Evolutionary conservation across 768 basidiomycete species (phyloP).

Genomic region (Kondoa malvinella): DNA sequence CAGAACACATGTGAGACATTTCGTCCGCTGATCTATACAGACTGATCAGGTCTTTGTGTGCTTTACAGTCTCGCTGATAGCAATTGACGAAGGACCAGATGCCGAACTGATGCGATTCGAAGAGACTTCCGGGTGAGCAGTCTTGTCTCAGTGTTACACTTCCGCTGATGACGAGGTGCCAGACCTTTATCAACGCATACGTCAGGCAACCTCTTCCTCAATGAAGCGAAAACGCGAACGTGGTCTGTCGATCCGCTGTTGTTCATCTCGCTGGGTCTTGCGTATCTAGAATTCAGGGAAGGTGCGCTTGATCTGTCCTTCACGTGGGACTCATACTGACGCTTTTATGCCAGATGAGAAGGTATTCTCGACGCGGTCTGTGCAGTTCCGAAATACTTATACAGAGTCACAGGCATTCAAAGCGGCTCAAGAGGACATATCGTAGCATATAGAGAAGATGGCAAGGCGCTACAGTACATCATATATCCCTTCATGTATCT

Average conservation of each 20-base stretch:
- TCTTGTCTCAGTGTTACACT: neutral
- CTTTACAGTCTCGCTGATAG: neutral
- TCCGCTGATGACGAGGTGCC: neutral
- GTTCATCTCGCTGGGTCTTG: neutral
- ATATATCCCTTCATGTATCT: too few relatives aligned
- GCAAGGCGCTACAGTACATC: too few relatives aligned
- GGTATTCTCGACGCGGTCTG: too few relatives aligned
- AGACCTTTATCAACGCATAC: neutral
- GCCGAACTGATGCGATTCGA: neutral
- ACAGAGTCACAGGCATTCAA: too few relatives aligned
- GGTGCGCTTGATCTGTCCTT: neutral
- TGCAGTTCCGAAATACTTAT: too few relatives aligned
- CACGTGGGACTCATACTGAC: neutral
- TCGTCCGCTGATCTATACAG: neutral
- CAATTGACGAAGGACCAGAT: neutral
- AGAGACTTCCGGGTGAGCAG: neutral
- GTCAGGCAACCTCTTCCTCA: neutral
- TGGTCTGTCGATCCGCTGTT: neutral
- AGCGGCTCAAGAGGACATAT: too few relatives aligned
- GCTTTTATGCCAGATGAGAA: neutral
- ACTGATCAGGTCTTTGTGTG: neutral
- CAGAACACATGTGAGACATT: neutral
- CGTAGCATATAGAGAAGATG: too few relatives aligned
- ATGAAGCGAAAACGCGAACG: neutral
- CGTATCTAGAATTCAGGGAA: neutral